phyloP scores from a whole-genome alignment of 306 rosid genomes.

The Cucurbita ficifolia region DNA sequence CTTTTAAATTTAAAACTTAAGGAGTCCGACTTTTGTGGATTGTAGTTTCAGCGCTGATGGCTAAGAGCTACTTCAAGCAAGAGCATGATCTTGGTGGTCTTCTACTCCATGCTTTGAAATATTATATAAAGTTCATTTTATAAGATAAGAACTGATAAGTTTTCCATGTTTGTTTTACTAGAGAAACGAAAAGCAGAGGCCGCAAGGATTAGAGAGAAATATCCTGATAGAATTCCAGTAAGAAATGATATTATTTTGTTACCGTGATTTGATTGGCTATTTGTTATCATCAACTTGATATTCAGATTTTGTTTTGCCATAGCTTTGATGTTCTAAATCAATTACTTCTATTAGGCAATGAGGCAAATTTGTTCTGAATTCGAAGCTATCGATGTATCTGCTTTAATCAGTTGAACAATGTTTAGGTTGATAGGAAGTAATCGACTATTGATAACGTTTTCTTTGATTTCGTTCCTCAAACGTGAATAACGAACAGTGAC shows the following conservation, averaged over 20 bases:
- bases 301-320: neutral
- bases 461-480: neutral
- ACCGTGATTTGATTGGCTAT: neutral
- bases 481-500: neutral
- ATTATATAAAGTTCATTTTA: neutral
- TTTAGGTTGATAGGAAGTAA: neutral
- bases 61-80: conserved; percentile 92
- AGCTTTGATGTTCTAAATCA: neutral
- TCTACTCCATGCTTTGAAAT: neutral
- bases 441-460: neutral
- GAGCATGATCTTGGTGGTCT: conserved; percentile 83
- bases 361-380: neutral
- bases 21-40: conserved; percentile 16
- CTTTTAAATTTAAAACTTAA: neutral
- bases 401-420: too few species aligned
- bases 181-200: conserved; percentile 92
- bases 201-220: conserved; percentile 80
- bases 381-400: too few species aligned
- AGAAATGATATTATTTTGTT: conserved; percentile 12
- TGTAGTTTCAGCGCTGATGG: conserved; percentile 51
- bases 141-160: neutral
- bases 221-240: conserved; percentile 90
- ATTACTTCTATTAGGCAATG: neutral
- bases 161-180: conserved; percentile 16
- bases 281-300: neutral